Evolutionary conservation across 2,329 filamentous ascomycete species (phyloP).

Genomic region (Ceratocystis lukuohia): DNA sequence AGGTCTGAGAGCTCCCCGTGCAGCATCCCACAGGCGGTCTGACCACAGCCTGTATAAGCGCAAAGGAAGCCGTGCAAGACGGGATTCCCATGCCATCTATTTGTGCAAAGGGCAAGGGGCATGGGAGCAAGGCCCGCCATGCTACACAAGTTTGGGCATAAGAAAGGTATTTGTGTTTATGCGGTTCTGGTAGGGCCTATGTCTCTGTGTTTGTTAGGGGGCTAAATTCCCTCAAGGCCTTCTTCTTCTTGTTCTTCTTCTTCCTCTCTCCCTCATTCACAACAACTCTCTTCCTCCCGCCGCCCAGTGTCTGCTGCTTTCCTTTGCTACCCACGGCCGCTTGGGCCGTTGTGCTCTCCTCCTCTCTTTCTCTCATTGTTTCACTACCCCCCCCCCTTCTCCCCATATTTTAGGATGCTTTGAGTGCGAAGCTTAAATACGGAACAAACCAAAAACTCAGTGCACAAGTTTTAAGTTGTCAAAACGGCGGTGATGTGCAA

Average conservation of each 20-base stretch:
- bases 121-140: background rate
- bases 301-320: background rate
- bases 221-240: too few species aligned
- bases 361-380: background rate
- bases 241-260: too few species aligned
- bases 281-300: background rate
- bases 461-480: background rate
- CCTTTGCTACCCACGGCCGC: background rate
- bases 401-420: constrained; percentile 1
- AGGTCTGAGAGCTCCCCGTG: background rate
- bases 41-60: background rate
- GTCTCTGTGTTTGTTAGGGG: too few species aligned
- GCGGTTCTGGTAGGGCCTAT: too few species aligned
- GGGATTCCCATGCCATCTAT: background rate
- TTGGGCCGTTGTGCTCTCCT: background rate
- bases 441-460: background rate
- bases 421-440: background rate
- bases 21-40: background rate
- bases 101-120: background rate
- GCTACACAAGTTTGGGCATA: background rate
- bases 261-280: background rate
- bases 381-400: background rate
- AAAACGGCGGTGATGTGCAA: background rate
- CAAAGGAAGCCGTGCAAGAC: background rate
- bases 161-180: background rate